A percentile compares a stretch with the other conserved stretches of the same genome.
Conservation (phyloP, 2,329 filamentous ascomycete genomes). For the Fusarium veterinarium region DNA sequence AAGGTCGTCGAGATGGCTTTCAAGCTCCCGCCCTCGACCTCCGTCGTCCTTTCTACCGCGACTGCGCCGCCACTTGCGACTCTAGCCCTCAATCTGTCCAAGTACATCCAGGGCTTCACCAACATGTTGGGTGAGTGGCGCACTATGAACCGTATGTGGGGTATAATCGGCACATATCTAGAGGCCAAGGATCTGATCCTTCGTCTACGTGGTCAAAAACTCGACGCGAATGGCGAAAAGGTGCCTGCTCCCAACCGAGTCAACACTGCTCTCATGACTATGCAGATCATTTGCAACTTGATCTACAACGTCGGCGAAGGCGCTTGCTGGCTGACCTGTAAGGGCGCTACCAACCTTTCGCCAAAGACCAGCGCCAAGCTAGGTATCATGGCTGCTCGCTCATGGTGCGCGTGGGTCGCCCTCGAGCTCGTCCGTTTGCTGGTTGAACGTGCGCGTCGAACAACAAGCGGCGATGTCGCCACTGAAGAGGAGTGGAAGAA, state of each 20-base stretch:
- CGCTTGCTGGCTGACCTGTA: conserved; percentile 78
- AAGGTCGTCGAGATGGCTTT: conserved; percentile 65
- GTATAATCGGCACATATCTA: conserved; percentile 77
- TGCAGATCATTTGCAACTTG: conserved; percentile 75
- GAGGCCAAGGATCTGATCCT: conserved; percentile 67
- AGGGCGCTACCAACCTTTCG: conserved; percentile 73
- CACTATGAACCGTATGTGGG: conserved; percentile 82
- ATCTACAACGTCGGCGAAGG: conserved; percentile 87
- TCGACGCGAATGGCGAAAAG: conserved; percentile 52
- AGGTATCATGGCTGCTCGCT: conserved; percentile 79
- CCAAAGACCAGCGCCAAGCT: conserved; percentile 69
- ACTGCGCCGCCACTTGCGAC: conserved; percentile 55
- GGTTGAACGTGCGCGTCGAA: conserved; percentile 57
- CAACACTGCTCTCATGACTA: conserved; percentile 67
- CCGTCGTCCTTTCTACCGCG: conserved; percentile 57
- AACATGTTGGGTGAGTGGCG: conserved; percentile 76
- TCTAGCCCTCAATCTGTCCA: conserved; percentile 61
- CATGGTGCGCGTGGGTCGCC: conserved; percentile 83
- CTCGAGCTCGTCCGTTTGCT: conserved; percentile 78
- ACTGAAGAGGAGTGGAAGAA: conserved; percentile 57
- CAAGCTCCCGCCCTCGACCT: conserved; percentile 62
- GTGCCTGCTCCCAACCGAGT: conserved; percentile 49
- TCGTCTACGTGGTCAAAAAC: conserved; percentile 45
- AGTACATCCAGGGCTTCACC: conserved; percentile 69
- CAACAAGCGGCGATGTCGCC: conserved; percentile 47